Conservation (phyloP, 2,329 filamentous ascomycete genomes). For the Mycosphaerella arachidis region DNA sequence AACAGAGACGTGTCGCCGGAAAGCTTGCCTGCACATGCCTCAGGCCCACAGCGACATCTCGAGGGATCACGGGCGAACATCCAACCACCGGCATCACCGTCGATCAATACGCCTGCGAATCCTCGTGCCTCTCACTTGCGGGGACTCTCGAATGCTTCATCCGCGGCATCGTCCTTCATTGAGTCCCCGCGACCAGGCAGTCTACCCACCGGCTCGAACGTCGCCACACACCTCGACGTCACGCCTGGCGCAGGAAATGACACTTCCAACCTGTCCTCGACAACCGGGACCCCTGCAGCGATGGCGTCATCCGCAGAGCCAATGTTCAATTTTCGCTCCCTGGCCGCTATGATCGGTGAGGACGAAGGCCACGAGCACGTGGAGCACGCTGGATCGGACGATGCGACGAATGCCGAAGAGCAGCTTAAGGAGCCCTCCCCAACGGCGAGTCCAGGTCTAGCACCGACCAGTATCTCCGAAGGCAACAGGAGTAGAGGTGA, state of each 20-base stretch:
- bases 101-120: slow-evolving; percentile 22
- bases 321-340: slow-evolving; percentile 85
- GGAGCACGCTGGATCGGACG: slow-evolving; percentile 31
- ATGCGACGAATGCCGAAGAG: slow-evolving; percentile 14
- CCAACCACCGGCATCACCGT: slow-evolving; percentile 27
- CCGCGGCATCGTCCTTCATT: slow-evolving; percentile 69
- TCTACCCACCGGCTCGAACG: slow-evolving; percentile 16
- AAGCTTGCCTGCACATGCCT: slow-evolving; percentile 25
- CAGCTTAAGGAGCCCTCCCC: slow-evolving; percentile 21
- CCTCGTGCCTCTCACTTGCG: slow-evolving; percentile 56
- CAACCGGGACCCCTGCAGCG: slow-evolving; percentile 41
- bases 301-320: slow-evolving; percentile 59
- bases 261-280: slow-evolving; percentile 24
- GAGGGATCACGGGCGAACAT: slow-evolving; percentile 43
- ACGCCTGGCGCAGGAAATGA: slow-evolving; percentile 9
- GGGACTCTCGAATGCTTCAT: slow-evolving; percentile 83
- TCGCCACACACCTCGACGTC: slow-evolving; percentile 52
- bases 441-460: slow-evolving; percentile 11
- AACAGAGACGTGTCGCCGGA: slow-evolving; percentile 32
- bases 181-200: slow-evolving; percentile 55
- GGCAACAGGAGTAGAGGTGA: slow-evolving; percentile 26
- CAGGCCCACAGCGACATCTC: slow-evolving; percentile 43
- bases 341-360: slow-evolving; percentile 77
- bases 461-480: slow-evolving; percentile 4
- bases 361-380: slow-evolving; percentile 48